Evolutionary conservation across 257 asterid genomes (phyloP).

Genomic region (Plectranthus barbatus): DNA sequence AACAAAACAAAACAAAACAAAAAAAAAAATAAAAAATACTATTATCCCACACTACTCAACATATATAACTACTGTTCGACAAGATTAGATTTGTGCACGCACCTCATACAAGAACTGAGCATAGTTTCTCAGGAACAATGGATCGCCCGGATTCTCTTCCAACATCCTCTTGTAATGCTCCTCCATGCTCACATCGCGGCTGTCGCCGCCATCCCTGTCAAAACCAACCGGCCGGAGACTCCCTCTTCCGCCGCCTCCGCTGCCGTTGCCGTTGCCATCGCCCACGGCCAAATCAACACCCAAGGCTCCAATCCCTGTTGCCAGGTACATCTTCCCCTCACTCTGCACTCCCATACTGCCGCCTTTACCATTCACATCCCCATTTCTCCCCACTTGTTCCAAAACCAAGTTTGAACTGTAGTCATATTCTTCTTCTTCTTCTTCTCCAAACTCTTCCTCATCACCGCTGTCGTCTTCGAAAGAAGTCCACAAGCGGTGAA

Average conservation of each 20-base stretch:
- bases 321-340: conserved; percentile 58
- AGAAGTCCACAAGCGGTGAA: conserved; percentile 8
- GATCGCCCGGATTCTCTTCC: conserved; percentile 54
- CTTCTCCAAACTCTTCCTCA: conserved; percentile 20
- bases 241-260: conserved; percentile 41
- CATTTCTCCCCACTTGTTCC: conserved; percentile 14
- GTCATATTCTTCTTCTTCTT: not conserved
- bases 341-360: conserved; percentile 20
- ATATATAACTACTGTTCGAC: no score
- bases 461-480: conserved; percentile 28
- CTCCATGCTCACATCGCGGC: conserved; percentile 35
- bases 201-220: conserved; percentile 44
- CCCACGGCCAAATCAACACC: conserved; percentile 18
- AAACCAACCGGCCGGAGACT: conserved; percentile 39
- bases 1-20: not conserved
- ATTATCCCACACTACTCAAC: no score
- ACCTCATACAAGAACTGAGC: conserved; percentile 76
- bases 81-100: no score
- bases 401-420: not conserved
- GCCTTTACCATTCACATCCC: conserved; percentile 4
- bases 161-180: conserved; percentile 60
- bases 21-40: no score
- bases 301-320: conserved; percentile 55
- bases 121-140: conserved; percentile 69
- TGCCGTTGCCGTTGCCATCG: conserved; percentile 21